phyloP scores from a whole-genome alignment of 1,284 basidiomycete species.

The Ganoderma resinaceum region DNA sequence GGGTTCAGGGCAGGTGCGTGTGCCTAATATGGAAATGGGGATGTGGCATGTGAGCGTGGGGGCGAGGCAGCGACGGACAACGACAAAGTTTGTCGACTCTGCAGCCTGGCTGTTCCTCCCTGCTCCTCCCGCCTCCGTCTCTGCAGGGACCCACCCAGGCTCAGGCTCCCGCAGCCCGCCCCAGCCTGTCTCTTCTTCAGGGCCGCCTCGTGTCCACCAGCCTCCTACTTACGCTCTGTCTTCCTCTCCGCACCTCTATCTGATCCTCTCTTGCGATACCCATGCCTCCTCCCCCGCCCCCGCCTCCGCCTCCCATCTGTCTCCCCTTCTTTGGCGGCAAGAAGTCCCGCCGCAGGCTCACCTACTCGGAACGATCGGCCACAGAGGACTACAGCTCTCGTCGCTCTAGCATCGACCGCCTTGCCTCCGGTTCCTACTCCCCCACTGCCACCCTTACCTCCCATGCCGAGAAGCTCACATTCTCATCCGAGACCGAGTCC shows the following conservation, averaged over 20 bases:
- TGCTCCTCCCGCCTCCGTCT: not conserved
- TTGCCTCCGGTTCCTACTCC: slow-evolving; percentile 43
- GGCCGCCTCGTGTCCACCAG: slow-evolving; percentile 31
- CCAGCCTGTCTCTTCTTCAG: slow-evolving; percentile 11
- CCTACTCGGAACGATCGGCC: slow-evolving; percentile 35
- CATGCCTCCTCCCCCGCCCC: slow-evolving; percentile 41
- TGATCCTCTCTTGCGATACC: slow-evolving; percentile 38
- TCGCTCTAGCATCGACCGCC: slow-evolving; percentile 38
- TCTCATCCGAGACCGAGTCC: slow-evolving; percentile 45
- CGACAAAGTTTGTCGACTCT: not conserved
- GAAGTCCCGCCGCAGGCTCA: slow-evolving; percentile 38
- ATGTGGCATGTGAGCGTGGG: slow-evolving; percentile 13
- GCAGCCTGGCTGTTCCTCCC: not conserved
- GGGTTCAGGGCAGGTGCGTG: slow-evolving; percentile 20
- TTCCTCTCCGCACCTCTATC: slow-evolving; percentile 23
- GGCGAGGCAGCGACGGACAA: not conserved
- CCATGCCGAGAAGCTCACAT: slow-evolving; percentile 45
- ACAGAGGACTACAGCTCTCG: slow-evolving; percentile 38
- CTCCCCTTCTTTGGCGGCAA: slow-evolving; percentile 37
- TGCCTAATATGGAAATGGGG: slow-evolving; percentile 1
- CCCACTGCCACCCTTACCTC: slow-evolving; percentile 48
- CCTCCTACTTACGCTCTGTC: slow-evolving; percentile 20
- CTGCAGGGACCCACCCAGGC: not conserved
- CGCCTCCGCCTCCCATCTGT: slow-evolving; percentile 40
- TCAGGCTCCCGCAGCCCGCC: not conserved